Evolutionary conservation across 768 basidiomycete genomes (phyloP), one percentile per base, ranked within the genome.

Genomic region (Leccinum incarnatum): DNA sequence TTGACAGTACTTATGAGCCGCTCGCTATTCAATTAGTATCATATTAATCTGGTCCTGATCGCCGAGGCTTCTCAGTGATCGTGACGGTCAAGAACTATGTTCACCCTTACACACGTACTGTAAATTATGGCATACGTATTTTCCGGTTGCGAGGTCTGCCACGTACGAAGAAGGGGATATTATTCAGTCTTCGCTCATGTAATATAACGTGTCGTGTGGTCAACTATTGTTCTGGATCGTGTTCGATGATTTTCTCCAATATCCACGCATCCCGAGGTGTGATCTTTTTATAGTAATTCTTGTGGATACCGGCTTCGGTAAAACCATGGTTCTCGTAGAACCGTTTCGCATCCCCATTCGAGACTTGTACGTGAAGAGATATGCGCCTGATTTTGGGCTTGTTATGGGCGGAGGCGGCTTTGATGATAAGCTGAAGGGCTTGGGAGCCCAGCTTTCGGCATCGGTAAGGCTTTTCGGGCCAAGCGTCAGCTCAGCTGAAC

Each of bases 241-340:
- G 70, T 51, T 74, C 62, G 60, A 87, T 75, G 52, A 68, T 70
- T 70, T 82, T 85, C 75, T 95, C 89, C 53, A 95, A 79, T 59
- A 95, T 78, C 93, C 93, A 95, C 21, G 93, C 93, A 67, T 88
- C 89, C 62, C 83, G 83, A 25, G 93, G 93, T 29, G 74, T 77
- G 57, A 95, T 91, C 72, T 92, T 95, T 75, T 92, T 93, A 83
- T 95, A 95, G 75, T 95, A 95, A 61, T 84, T 80, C 66, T 87
- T 77, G 55, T 88, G 83, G 30, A 88, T 62, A 21, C 79, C 81
- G 21, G 82, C 77, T 72, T 91, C 86, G 55, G 74, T 77, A 77
- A 95, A 95, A 8, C 89, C 93, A 65, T 93, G 87, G 47, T 80
- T 79, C 74, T 92, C 89, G 72, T 95, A 95, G 73, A 95, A 95